Evolutionary conservation across 371 early-diverging fungal species (phyloP), one percentile per base, ranked within the genome.

Genomic region (Mortierella sp.): DNA sequence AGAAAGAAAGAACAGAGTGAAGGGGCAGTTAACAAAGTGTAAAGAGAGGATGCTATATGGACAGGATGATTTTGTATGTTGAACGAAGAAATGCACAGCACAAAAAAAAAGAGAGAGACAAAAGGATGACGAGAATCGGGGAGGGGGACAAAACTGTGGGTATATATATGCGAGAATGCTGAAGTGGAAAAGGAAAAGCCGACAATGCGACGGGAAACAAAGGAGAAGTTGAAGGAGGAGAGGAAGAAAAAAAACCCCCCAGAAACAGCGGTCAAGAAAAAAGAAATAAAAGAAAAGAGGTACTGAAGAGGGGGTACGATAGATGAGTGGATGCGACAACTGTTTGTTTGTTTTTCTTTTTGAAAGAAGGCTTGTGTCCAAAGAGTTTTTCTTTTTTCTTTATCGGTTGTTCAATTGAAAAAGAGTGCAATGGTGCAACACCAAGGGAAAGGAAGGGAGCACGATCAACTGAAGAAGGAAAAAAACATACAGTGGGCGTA

Each of bases 241-340:
- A 46, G 16, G 50, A 73, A 73, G 34, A 28, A 51, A 40, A 57
- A 44, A 46, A 26, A 70, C 59, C 21, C 11, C 16, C 53, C 10
- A 1, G 14, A 40, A 61, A 59, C 34, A n/a, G 34, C 19, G 28
- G 21, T 10, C 61, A 34, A 64, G 59, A 50, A 53, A n/a, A n/a
- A n/a, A n/a, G 51, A 31, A 54, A 72, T 21, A 48, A 74, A 67
- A 67, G 8, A 75, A 54, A 69, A 51, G 28, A 64, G 48, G 40
- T 40, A 64, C 28, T 48, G 61, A 43, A 34, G 31, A 50, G 21
- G 19, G 64, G 40, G 64, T 64, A 64, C 64, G 21, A 64, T 6
- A 40, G 43, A 40, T 40, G 21, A 16, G 3, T 14, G 48, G 48
- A 61, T 53, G 53, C 13, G 53, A 34, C 2, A 64, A 21, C 37